These are phyloP conservation scores for Leersia perrieri DNA, from an alignment of 176 grass and related monocot species.

Conservation along the genomic window DNA sequence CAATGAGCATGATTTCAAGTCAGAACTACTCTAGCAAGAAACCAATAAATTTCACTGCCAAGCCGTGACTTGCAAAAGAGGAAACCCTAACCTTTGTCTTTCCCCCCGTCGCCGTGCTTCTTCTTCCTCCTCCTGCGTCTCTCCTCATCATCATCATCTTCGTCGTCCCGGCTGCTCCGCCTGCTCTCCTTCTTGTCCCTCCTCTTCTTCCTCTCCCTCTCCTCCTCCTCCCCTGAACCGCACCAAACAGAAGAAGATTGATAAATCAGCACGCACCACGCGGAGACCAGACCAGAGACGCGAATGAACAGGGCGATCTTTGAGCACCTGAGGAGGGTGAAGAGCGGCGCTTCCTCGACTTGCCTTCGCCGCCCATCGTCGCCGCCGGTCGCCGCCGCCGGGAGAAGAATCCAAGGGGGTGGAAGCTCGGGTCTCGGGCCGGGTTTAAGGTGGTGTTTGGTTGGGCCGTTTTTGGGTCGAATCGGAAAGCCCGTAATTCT, in stretches of 20 bases:
- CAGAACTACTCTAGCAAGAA: not conserved
- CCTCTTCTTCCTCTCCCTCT: conserved; percentile 56
- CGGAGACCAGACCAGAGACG: not conserved
- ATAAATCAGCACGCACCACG: not conserved
- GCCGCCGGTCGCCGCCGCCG: conserved; percentile 10
- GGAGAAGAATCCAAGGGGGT: not conserved
- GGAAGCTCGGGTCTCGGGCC: not conserved
- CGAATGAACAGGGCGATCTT: not conserved
- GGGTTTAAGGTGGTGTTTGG: too few species aligned
- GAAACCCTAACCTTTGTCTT: conserved; percentile 67
- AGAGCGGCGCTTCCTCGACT: conserved; percentile 60
- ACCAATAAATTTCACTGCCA: not conserved
- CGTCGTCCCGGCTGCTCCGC: conserved; percentile 33
- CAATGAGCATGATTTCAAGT: not conserved
- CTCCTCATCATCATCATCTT: conserved; percentile 44
- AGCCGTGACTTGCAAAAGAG: not conserved
- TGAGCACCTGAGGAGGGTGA: conserved; percentile 44
- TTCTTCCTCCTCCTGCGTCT: conserved; percentile 54
- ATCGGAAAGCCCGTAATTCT: too few species aligned
- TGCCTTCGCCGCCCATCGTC: conserved; percentile 63
- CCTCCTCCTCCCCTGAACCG: conserved; percentile 62
- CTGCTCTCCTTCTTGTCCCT: conserved; percentile 45
- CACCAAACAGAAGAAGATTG: conserved; percentile 16
- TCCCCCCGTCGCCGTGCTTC: conserved; percentile 51
- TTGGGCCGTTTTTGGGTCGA: too few species aligned